Conservation (phyloP, 2,329 filamentous ascomycete species). For the Ceratocystiopsis minuta region DNA sequence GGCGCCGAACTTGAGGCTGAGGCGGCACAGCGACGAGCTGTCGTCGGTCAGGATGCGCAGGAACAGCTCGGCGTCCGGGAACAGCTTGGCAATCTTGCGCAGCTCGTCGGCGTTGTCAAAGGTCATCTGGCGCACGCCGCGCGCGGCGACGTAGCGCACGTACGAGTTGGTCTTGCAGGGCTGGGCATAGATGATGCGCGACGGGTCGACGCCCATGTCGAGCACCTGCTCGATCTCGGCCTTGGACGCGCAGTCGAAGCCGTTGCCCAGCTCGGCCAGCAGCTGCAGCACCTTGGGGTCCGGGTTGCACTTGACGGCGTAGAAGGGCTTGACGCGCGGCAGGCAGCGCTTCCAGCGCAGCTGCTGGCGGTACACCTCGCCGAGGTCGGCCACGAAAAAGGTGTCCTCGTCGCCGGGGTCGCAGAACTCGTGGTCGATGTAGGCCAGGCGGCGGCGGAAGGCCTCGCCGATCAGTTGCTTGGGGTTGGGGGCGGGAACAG, state of each 20-base stretch:
- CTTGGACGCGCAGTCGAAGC: constrained; percentile 98
- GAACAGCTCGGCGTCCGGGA: constrained; percentile 75
- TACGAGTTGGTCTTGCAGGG: constrained; percentile 99
- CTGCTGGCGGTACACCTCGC: constrained; percentile 97
- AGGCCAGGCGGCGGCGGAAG: constrained; percentile 67
- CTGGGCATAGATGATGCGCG: constrained; percentile 95
- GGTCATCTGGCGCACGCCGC: constrained; percentile 92
- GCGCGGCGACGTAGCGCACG: constrained; percentile 69
- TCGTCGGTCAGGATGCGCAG: constrained; percentile 94
- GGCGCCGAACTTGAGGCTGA: constrained; percentile 96
- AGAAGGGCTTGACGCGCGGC: constrained; percentile 85
- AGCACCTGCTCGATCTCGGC: constrained; percentile 88
- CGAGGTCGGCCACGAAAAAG: constrained; percentile 95
- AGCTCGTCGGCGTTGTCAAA: constrained; percentile 98
- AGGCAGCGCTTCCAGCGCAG: constrained; percentile 94
- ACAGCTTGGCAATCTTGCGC: constrained; percentile 90
- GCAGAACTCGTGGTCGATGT: constrained; percentile 73
- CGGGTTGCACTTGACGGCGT: constrained; percentile 98
- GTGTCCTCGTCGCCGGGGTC: constrained; percentile 88
- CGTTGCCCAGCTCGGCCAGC: constrained; percentile 72
- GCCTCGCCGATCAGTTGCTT: constrained; percentile 77
- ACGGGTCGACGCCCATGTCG: constrained; percentile 62
- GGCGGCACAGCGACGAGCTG: constrained; percentile 77
- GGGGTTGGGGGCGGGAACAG: constrained; percentile 31
- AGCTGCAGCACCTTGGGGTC: constrained; percentile 78